Evolutionary conservation across 2,329 filamentous ascomycete species (phyloP).

Genomic region (Diplodia corticola): DNA sequence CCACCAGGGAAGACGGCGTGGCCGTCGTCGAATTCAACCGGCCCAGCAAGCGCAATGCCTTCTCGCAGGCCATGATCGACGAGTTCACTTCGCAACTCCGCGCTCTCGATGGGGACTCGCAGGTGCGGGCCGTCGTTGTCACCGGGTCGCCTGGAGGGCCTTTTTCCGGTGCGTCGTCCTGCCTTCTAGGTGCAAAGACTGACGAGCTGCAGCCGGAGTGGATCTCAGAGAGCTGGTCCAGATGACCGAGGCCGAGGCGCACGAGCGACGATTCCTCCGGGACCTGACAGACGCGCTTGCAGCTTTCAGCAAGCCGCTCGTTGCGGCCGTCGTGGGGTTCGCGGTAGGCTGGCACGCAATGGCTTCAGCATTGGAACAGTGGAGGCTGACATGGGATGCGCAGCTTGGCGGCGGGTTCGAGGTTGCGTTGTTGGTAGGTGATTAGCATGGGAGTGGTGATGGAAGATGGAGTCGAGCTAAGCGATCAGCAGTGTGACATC

Average conservation of each 20-base stretch:
- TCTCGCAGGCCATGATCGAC: conserved; percentile 54
- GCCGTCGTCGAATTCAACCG: conserved; percentile 55
- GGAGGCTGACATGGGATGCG: conserved; percentile 21
- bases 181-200: background rate
- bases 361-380: too few species aligned
- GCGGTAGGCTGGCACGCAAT: conserved; percentile 45
- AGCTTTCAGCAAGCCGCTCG: conserved; percentile 82
- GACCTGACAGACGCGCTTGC: conserved; percentile 82
- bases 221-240: conserved; percentile 97
- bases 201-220: conserved; percentile 65
- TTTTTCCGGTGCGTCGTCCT: conserved; percentile 53
- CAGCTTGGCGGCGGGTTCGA: conserved; percentile 86
- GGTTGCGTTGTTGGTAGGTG: conserved; percentile 80
- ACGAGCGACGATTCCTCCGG: conserved; percentile 85
- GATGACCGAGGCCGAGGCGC: conserved; percentile 81
- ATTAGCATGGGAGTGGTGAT: conserved; percentile 14
- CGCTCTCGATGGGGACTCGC: conserved; percentile 27
- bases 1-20: conserved; percentile 39
- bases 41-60: conserved; percentile 60
- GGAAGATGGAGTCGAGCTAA: conserved; percentile 13
- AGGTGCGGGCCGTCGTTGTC: conserved; percentile 53
- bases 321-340: conserved; percentile 89
- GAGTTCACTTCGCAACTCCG: conserved; percentile 31
- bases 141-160: conserved; percentile 86
- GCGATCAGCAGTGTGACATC: conserved; percentile 59